phyloP scores from a whole-genome alignment of 257 asterid genomes.

The Nyctanthes arbortristis region DNA sequence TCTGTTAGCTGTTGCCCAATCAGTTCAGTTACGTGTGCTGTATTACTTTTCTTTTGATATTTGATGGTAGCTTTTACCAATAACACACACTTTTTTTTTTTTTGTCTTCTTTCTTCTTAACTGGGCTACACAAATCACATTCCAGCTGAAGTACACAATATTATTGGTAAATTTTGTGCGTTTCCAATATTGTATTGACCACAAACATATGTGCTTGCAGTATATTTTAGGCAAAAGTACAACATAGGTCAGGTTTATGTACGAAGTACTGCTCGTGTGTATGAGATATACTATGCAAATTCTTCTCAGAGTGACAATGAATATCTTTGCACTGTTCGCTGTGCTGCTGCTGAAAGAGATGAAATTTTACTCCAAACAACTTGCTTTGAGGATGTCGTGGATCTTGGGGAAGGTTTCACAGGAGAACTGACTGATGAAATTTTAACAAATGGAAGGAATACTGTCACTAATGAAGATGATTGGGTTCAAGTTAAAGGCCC shows the following conservation, averaged over 20 bases:
- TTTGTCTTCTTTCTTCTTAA: not conserved
- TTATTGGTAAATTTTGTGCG: slow-evolving; percentile 1
- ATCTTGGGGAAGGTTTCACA: slow-evolving; percentile 29
- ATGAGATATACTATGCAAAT: slow-evolving; percentile 67
- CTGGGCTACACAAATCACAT: not conserved
- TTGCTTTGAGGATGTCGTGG: slow-evolving; percentile 38
- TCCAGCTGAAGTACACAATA: not conserved
- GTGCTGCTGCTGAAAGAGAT: slow-evolving; percentile 74
- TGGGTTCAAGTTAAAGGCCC: slow-evolving; percentile 76
- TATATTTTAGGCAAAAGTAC: slow-evolving; percentile 55
- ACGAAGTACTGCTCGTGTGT: slow-evolving; percentile 90
- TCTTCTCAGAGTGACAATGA: slow-evolving; percentile 48
- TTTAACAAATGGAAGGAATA: slow-evolving; percentile 37
- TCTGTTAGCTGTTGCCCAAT: not conserved
- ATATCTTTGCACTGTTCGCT: slow-evolving; percentile 86
- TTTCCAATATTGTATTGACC: slow-evolving; percentile 12
- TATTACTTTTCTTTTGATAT: not conserved
- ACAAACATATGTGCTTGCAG: slow-evolving; percentile 44
- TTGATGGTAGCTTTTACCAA: not conserved
- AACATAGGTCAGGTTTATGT: slow-evolving; percentile 75
- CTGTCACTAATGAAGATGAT: slow-evolving; percentile 67
- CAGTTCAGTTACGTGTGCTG: not conserved
- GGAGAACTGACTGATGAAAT: slow-evolving; percentile 39
- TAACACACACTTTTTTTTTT: not conserved
- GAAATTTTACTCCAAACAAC: slow-evolving; percentile 52